These are phyloP conservation scores for Papiliotrema terrestris DNA, from an alignment of 1,284 basidiomycete genomes.

Conservation along the genomic window DNA sequence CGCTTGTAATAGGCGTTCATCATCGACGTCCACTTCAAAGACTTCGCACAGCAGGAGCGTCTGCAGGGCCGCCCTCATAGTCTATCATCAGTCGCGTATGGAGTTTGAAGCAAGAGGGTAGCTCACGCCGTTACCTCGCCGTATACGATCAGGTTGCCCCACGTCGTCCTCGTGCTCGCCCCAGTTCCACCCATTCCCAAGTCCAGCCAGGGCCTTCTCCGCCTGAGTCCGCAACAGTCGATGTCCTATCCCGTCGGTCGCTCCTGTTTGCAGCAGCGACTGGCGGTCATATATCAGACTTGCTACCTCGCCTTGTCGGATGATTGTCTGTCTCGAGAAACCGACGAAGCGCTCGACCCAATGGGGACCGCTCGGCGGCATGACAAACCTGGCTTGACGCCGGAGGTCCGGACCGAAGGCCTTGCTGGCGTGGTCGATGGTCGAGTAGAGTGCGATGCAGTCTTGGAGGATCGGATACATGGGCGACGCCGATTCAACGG, in stretches of 20 bases:
- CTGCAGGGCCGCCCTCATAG: slow-evolving; percentile 11
- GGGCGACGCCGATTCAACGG: neutral
- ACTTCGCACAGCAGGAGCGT: slow-evolving; percentile 20
- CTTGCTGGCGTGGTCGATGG: slow-evolving; percentile 9
- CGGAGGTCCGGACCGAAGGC: neutral
- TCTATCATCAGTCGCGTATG: neutral
- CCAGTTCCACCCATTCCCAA: slow-evolving; percentile 11
- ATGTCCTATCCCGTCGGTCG: neutral
- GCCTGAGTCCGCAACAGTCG: slow-evolving; percentile 8
- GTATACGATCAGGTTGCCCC: slow-evolving; percentile 13
- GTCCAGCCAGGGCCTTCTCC: slow-evolving; percentile 4
- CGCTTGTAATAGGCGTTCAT: neutral
- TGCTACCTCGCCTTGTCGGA: slow-evolving; percentile 12
- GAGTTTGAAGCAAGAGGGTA: too few species aligned
- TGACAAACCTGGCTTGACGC: slow-evolving; percentile 2
- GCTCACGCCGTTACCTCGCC: slow-evolving; percentile 17
- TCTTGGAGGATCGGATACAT: slow-evolving; percentile 14
- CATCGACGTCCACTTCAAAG: slow-evolving; percentile 1
- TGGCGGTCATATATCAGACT: slow-evolving; percentile 10
- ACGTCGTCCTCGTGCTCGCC: slow-evolving; percentile 7
- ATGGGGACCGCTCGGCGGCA: slow-evolving; percentile 6
- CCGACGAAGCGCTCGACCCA: slow-evolving; percentile 25
- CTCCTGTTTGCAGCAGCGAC: neutral
- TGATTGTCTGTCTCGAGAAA: slow-evolving; percentile 14
- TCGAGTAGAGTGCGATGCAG: slow-evolving; percentile 18